These are phyloP conservation scores for Globisporangium acanthophoron DNA, from an alignment of 352 stramenopile genomes.

Conservation along the genomic window DNA sequence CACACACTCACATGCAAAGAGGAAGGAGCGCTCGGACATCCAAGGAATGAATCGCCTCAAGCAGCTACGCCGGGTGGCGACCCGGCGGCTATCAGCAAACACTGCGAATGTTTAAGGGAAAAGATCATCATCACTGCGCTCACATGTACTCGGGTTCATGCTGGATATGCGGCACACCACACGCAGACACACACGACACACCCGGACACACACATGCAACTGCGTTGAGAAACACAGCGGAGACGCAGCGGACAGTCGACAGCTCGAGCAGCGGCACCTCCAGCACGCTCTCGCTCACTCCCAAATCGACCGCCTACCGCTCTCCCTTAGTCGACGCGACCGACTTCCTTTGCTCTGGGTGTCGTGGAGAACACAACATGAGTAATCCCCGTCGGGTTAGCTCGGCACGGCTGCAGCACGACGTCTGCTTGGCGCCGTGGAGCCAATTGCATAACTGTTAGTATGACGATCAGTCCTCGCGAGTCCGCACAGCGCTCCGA, in stretches of 20 bases:
- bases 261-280: neutral
- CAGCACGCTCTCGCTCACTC: neutral
- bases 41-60: constrained; percentile 55
- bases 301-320: neutral
- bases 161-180: neutral
- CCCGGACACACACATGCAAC: constrained; percentile 3
- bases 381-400: constrained; percentile 91
- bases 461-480: constrained; percentile 86
- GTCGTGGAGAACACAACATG: constrained; percentile 91
- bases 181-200: neutral
- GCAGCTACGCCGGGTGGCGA: constrained; percentile 48
- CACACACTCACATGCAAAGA: neutral
- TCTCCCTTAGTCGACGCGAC: neutral
- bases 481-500: constrained; percentile 39
- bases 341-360: constrained; percentile 25
- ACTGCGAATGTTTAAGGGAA: constrained; percentile 52
- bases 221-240: constrained; percentile 9
- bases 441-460: constrained; percentile 92
- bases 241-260: neutral
- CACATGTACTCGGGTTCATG: neutral
- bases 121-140: constrained; percentile 11
- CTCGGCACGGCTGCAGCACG: constrained; percentile 64
- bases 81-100: constrained; percentile 67
- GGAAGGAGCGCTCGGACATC: constrained; percentile 14
- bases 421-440: constrained; percentile 52